Percentiles rank a stretch among this genome's conserved stretches.
Evolutionary conservation across 2,329 filamentous ascomycete genomes (phyloP).

Genomic region (Endoconidiophora polonica): DNA sequence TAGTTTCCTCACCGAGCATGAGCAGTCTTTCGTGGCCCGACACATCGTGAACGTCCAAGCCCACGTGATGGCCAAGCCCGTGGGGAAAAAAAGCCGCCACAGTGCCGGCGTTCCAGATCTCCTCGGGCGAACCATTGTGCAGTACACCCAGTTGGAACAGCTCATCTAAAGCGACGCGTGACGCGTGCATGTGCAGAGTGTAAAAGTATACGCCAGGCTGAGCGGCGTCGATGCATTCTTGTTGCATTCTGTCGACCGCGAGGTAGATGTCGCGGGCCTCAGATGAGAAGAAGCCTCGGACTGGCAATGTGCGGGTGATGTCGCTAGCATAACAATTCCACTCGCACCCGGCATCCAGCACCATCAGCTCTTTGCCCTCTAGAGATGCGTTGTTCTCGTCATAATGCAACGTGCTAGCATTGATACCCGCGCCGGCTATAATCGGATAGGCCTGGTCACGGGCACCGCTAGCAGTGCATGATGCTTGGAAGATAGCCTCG

Average conservation of each 20-base stretch:
- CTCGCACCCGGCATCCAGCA: slow-evolving; percentile 79
- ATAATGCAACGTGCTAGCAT: slow-evolving; percentile 79
- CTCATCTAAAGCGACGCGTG: slow-evolving; percentile 53
- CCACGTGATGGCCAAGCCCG: slow-evolving; percentile 47
- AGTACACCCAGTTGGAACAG: slow-evolving; percentile 58
- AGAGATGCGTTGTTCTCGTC: slow-evolving; percentile 60
- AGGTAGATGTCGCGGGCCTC: slow-evolving; percentile 60
- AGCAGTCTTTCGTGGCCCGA: slow-evolving; percentile 25
- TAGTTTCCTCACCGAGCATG: slow-evolving; percentile 17
- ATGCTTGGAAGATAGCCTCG: slow-evolving; percentile 58
- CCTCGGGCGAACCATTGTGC: slow-evolving; percentile 39
- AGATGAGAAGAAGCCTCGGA: slow-evolving; percentile 49
- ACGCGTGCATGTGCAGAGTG: slow-evolving; percentile 56
- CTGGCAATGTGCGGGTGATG: slow-evolving; percentile 73
- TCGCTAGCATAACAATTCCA: slow-evolving; percentile 77
- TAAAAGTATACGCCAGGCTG: slow-evolving; percentile 54
- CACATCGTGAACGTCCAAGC: slow-evolving; percentile 48
- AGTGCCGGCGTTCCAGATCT: slow-evolving; percentile 36
- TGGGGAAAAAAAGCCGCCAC: slow-evolving; percentile 50
- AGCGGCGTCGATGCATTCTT: slow-evolving; percentile 50
- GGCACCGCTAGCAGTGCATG: slow-evolving; percentile 56
- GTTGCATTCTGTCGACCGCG: slow-evolving; percentile 69
- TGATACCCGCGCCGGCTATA: slow-evolving; percentile 74
- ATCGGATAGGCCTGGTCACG: slow-evolving; percentile 70
- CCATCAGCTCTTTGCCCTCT: slow-evolving; percentile 51